phyloP scores from a whole-genome alignment of 116 monocot species.

The Zostera marina region DNA sequence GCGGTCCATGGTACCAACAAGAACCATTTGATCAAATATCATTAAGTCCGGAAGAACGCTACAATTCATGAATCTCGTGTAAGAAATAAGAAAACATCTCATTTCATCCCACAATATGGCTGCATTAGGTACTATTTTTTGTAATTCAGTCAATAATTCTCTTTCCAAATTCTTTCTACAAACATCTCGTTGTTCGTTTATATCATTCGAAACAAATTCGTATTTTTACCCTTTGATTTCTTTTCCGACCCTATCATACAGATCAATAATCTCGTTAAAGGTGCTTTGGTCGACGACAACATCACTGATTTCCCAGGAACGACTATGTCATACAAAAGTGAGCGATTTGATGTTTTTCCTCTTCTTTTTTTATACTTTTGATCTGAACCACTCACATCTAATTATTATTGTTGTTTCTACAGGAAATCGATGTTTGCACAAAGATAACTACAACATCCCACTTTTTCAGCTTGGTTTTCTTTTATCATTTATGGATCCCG shows the following conservation, averaged over 20 bases:
- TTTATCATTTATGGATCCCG: neutral
- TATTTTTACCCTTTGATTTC: slow-evolving; percentile 59
- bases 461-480: slow-evolving; percentile 1
- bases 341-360: neutral
- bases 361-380: neutral
- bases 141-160: slow-evolving; percentile 41
- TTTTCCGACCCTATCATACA: slow-evolving; percentile 47
- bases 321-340: slow-evolving; percentile 44
- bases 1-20: too few species aligned
- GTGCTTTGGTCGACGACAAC: slow-evolving; percentile 39
- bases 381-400: too few species aligned
- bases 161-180: slow-evolving; percentile 5
- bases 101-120: too few species aligned
- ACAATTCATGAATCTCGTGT: too few species aligned
- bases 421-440: slow-evolving; percentile 3
- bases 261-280: slow-evolving; percentile 35
- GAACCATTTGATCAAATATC: too few species aligned
- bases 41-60: too few species aligned
- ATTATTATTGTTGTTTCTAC: neutral
- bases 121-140: slow-evolving; percentile 27
- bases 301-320: slow-evolving; percentile 67
- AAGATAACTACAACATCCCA: neutral
- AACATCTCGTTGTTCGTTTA: slow-evolving; percentile 52
- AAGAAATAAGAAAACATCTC: too few species aligned
- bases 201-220: slow-evolving; percentile 42